Evolutionary conservation across 2,329 filamentous ascomycete genomes (phyloP).

Genomic region (Lasiodiplodia sp.): DNA sequence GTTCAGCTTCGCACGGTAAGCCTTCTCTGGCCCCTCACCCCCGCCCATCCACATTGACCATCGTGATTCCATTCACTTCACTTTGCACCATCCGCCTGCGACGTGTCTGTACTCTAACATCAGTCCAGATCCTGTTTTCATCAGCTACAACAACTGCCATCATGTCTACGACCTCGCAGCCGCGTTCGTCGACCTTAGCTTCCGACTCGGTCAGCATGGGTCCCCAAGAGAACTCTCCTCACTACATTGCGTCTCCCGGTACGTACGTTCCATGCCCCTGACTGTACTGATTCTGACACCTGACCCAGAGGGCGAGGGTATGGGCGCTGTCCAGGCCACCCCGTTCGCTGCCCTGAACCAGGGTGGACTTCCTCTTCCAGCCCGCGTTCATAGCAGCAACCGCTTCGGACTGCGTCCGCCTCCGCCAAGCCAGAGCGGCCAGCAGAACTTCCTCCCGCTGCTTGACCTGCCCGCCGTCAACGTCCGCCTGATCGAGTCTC

Average conservation of each 20-base stretch:
- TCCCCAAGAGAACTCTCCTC: background rate
- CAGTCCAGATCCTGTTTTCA: background rate
- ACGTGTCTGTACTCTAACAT: background rate
- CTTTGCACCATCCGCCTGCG: background rate
- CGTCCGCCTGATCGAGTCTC: background rate
- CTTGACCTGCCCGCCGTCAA: slow-evolving; percentile 1
- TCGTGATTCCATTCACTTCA: too few species aligned
- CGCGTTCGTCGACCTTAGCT: background rate
- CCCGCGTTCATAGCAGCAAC: background rate
- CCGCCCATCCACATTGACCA: background rate
- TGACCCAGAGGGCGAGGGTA: background rate
- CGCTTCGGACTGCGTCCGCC: background rate
- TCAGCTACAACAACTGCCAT: background rate
- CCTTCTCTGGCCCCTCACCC: background rate
- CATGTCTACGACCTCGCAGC: background rate
- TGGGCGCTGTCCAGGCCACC: background rate
- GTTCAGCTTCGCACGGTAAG: background rate
- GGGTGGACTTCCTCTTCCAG: background rate
- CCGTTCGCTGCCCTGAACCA: background rate
- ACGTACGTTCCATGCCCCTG: background rate
- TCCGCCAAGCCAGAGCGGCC: background rate
- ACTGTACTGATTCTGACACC: background rate
- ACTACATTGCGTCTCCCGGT: background rate
- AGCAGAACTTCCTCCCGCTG: background rate
- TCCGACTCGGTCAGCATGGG: background rate